phyloP scores from a whole-genome alignment of 2,329 filamentous ascomycete species.

The Fusarium goolgardi region DNA sequence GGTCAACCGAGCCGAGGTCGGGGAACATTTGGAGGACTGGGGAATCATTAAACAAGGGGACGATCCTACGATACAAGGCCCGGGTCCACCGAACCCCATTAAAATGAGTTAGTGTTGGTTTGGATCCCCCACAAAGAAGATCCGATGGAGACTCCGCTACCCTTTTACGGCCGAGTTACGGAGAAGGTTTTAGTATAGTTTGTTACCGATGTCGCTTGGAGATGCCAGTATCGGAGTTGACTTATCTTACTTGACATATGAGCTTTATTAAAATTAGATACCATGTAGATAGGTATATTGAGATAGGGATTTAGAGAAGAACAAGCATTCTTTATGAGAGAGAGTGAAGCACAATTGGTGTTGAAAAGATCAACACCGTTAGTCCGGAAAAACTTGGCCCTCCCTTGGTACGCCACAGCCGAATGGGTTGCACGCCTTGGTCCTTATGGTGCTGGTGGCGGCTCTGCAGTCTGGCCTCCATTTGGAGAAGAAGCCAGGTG shows the following conservation, averaged over 20 bases:
- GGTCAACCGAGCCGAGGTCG: constrained; percentile 37
- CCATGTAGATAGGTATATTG: background rate
- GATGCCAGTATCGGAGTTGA: constrained; percentile 23
- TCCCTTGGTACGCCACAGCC: constrained; percentile 30
- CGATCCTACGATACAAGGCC: constrained; percentile 7
- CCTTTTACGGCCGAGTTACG: constrained; percentile 34
- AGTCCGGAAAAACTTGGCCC: constrained; percentile 2
- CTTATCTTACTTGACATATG: constrained; percentile 10
- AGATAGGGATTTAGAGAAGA: background rate
- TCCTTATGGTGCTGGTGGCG: constrained; percentile 12
- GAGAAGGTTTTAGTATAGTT: constrained; percentile 19
- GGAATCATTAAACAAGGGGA: constrained; percentile 14
- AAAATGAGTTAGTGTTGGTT: constrained; percentile 6
- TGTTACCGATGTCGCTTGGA: constrained; percentile 37
- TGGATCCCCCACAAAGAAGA: constrained; percentile 30
- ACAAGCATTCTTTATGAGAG: background rate
- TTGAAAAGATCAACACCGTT: constrained; percentile 1
- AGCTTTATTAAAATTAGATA: background rate
- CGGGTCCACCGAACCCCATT: constrained; percentile 15
- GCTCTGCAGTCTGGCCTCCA: constrained; percentile 16
- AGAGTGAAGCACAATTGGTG: background rate
- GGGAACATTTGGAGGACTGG: background rate
- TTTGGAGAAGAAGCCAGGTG: constrained; percentile 11
- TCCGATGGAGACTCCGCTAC: constrained; percentile 24
- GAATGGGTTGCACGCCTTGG: constrained; percentile 13